Evolutionary conservation across 2,329 filamentous ascomycete species (phyloP).

Genomic region (Penicillium expansum): DNA sequence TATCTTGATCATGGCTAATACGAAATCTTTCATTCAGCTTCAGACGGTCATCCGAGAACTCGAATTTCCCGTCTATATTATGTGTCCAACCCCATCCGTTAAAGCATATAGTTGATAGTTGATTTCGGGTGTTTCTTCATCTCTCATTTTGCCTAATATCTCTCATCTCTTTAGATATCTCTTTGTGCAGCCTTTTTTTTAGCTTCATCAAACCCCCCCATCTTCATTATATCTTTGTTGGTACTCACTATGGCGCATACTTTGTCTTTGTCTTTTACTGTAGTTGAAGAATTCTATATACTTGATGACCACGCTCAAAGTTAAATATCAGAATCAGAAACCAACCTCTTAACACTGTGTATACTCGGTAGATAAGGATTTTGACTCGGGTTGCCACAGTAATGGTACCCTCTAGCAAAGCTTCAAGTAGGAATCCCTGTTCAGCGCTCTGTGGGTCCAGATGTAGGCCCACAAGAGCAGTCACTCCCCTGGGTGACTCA

Average conservation of each 20-base stretch:
- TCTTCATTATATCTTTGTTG: background rate
- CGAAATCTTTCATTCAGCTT: background rate
- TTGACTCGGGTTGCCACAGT: background rate
- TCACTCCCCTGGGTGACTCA: too few species aligned
- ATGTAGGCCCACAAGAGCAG: too few species aligned
- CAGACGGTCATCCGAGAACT: slow-evolving; percentile 13
- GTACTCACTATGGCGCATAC: too few species aligned
- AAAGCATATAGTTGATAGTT: background rate
- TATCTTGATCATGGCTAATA: background rate
- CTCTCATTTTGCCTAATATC: background rate
- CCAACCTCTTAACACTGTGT: background rate
- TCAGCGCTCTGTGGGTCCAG: too few species aligned
- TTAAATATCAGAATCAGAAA: background rate
- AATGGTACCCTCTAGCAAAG: background rate
- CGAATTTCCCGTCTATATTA: slow-evolving; percentile 17
- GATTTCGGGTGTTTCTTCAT: background rate
- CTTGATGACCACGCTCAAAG: background rate
- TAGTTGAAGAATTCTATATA: background rate
- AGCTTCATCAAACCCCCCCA: background rate
- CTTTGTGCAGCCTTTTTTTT: background rate
- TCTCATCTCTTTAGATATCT: background rate
- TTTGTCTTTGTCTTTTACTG: background rate
- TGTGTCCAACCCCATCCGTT: background rate
- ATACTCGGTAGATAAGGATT: background rate
- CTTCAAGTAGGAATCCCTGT: too few species aligned